Evolutionary conservation across 1,139 yeast genomes (phyloP).

Genomic region (Arxiozyma telluris): DNA sequence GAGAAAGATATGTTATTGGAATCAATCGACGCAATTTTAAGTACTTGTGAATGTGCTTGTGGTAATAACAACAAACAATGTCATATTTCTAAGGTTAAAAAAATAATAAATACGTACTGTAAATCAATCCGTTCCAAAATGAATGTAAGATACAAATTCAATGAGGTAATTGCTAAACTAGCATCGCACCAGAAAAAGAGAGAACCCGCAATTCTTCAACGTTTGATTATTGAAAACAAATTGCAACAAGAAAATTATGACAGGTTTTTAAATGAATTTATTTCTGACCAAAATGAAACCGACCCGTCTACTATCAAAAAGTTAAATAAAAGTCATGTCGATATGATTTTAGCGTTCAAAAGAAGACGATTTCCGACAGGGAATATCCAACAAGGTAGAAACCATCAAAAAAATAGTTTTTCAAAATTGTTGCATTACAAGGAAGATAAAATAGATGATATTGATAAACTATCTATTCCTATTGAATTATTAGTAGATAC

Average conservation of each 20-base stretch:
- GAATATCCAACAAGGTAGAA: background rate
- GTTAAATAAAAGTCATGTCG: background rate
- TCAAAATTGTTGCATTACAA: constrained; percentile 13
- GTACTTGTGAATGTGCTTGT: constrained; percentile 68
- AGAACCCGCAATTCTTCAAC: constrained; percentile 29
- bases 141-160: constrained; percentile 27
- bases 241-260: constrained; percentile 14
- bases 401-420: background rate
- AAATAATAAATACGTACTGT: constrained; percentile 28
- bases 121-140: constrained; percentile 27
- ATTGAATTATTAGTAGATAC: constrained; percentile 14
- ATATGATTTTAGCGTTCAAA: background rate
- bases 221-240: constrained; percentile 20
- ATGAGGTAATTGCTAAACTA: constrained; percentile 25
- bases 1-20: constrained; percentile 49
- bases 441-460: constrained; percentile 21
- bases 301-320: background rate
- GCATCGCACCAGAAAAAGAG: constrained; percentile 25
- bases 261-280: constrained; percentile 1
- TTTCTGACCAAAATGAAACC: background rate
- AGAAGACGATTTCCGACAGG: background rate
- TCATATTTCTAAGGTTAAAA: constrained; percentile 51
- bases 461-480: constrained; percentile 26
- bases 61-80: constrained; percentile 42
- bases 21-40: constrained; percentile 51